Conservation (phyloP, 1,284 basidiomycete genomes). For the Fistulina hepatica region DNA sequence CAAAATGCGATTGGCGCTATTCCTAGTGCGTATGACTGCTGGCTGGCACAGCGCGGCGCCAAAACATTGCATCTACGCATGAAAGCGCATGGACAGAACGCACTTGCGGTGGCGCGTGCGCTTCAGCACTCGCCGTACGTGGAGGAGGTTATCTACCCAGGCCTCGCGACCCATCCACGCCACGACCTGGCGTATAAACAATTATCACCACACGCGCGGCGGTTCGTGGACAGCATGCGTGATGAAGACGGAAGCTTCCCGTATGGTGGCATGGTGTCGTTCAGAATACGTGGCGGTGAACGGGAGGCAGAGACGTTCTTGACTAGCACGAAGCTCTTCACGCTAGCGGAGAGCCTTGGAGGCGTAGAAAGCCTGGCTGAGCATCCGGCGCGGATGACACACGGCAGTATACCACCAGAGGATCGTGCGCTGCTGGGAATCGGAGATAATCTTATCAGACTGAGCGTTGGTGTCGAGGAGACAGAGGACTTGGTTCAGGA, state of each 20-base stretch:
- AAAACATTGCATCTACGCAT: constrained; percentile 88
- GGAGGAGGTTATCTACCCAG: constrained; percentile 80
- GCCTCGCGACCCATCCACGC: constrained; percentile 49
- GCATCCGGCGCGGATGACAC: constrained; percentile 80
- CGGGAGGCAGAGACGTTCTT: constrained; percentile 62
- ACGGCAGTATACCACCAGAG: constrained; percentile 62
- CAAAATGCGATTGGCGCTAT: constrained; percentile 89
- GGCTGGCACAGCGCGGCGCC: constrained; percentile 83
- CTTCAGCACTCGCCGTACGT: constrained; percentile 52
- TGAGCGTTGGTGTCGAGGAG: constrained; percentile 89
- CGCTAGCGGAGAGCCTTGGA: constrained; percentile 83
- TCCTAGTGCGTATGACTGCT: constrained; percentile 83
- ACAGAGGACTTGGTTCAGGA: constrained; percentile 70
- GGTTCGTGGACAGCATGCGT: constrained; percentile 20
- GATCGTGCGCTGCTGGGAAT: constrained; percentile 71
- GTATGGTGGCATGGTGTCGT: constrained; percentile 78
- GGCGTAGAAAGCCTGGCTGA: constrained; percentile 89
- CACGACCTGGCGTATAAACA: constrained; percentile 55
- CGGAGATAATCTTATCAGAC: constrained; percentile 67
- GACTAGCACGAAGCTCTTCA: constrained; percentile 59
- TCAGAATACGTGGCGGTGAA: constrained; percentile 51
- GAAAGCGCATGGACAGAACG: constrained; percentile 80
- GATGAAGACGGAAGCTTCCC: constrained; percentile 51
- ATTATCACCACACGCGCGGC: constrained; percentile 57
- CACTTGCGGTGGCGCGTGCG: constrained; percentile 63